A percentile compares a stretch with the other conserved stretches of the same genome.
Conservation (phyloP, 768 basidiomycete species). For the Tulasnella sp. region DNA sequence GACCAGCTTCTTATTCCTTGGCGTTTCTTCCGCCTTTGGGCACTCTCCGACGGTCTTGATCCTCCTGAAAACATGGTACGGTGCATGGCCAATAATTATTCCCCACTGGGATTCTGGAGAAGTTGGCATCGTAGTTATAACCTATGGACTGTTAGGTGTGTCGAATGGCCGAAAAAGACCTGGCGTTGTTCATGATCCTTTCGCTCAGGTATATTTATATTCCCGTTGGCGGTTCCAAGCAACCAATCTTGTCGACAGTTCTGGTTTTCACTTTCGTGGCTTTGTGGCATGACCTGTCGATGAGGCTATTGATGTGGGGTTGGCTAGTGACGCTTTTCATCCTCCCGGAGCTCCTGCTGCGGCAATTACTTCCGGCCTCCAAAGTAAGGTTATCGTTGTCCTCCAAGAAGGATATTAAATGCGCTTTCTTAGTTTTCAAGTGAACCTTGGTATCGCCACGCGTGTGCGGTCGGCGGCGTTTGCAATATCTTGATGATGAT, state of each 20-base stretch:
- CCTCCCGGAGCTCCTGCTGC: conserved; percentile 64
- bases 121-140: conserved; percentile 97
- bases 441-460: conserved; percentile 70
- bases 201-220: conserved; percentile 77
- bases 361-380: conserved; percentile 44
- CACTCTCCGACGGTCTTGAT: conserved; percentile 74
- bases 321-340: conserved; percentile 92
- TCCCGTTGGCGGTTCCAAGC: conserved; percentile 66
- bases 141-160: conserved; percentile 80
- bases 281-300: conserved; percentile 90
- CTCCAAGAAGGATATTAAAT: background rate
- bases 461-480: conserved; percentile 70
- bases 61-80: conserved; percentile 98
- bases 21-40: conserved; percentile 96
- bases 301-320: conserved; percentile 84
- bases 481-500: conserved; percentile 82
- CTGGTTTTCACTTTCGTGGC: conserved; percentile 94
- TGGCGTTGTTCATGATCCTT: background rate
- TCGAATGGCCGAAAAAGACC: background rate
- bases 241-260: conserved; percentile 47
- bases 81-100: conserved; percentile 98
- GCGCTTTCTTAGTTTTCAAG: conserved; percentile 47
- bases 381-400: conserved; percentile 37
- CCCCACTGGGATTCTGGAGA: conserved; percentile 84
- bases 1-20: conserved; percentile 81